Conservation (phyloP, 352 stramenopile genomes). For the Phytopythium vexans region DNA sequence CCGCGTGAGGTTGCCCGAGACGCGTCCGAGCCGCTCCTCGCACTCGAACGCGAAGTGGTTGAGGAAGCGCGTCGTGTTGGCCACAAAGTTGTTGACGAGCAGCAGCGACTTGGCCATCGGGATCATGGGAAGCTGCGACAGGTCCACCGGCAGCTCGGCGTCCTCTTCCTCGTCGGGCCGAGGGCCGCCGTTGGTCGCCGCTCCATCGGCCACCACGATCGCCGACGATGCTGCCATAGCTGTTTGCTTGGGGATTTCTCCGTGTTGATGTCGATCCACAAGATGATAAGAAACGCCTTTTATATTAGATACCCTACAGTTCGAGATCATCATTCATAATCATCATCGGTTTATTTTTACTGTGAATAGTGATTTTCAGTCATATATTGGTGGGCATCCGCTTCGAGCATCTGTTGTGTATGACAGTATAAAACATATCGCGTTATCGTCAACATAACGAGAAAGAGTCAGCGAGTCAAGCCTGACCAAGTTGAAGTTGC, state of each 20-base stretch:
- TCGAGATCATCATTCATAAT: too few species aligned
- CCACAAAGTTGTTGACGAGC: slow-evolving; percentile 86
- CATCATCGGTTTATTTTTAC: too few species aligned
- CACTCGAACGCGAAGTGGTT: slow-evolving; percentile 85
- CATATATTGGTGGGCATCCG: too few species aligned
- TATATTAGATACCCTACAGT: too few species aligned
- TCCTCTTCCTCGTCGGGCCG: slow-evolving; percentile 36
- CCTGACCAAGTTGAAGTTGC: too few species aligned
- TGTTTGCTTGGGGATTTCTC: neutral
- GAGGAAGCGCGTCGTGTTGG: slow-evolving; percentile 84
- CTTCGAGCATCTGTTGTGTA: too few species aligned
- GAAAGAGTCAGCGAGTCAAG: too few species aligned
- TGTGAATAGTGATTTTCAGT: too few species aligned
- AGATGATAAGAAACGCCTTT: too few species aligned
- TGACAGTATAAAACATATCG: too few species aligned
- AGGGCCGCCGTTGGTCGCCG: slow-evolving; percentile 8
- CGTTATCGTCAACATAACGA: too few species aligned
- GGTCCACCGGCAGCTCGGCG: slow-evolving; percentile 68
- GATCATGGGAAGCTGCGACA: slow-evolving; percentile 73
- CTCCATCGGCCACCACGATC: slow-evolving; percentile 43
- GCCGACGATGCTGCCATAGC: slow-evolving; percentile 43
- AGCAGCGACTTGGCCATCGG: slow-evolving; percentile 75
- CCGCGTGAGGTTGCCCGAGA: slow-evolving; percentile 71
- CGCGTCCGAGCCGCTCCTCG: slow-evolving; percentile 71
- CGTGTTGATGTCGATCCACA: too few species aligned